Evolutionary conservation across 805 yeast genomes (phyloP), one percentile per base, ranked within the genome.

Genomic region (Saccharomycopsis sp.): DNA sequence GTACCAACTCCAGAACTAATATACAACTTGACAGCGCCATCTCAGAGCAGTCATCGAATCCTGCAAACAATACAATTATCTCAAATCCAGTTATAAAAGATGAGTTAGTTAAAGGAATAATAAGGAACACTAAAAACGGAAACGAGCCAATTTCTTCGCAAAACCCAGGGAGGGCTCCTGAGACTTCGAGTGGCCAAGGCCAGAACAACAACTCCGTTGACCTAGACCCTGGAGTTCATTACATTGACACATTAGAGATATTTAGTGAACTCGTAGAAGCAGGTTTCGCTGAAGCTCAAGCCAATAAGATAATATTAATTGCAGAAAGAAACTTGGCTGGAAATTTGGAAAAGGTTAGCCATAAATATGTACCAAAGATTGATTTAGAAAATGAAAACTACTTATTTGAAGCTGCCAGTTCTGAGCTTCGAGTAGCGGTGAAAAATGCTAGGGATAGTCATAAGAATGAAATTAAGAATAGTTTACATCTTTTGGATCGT

Each of bases 351-450:
- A 54, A 59, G 29, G 48, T 66, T 20, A 55, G 61, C 22, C 62
- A 60, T 2, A 56, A 59, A 32, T 56, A 61, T 14, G 58, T 69
- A 14, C 68, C 70, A 19, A 63, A 63, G 22, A 77, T 78, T 50
- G 96, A 87, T 53, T 64, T 87, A 13, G 96, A 89, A 51, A 90
- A 89, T 56, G 96, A 90, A 55, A 74, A 77, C 19, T 93, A 90
- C 58, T 64, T 93, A 11, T 89, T 87, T 60, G 90, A 88, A 58
- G 94, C 96, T 26, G 96, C 96, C 0, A 86, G 86, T 50, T 81
- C 89, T 44, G 97, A 90, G 60, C 63, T 90, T 29, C 64, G 82
- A 40, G 85, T 83, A 37, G 96, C 88, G 54, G 75, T 88, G 20
- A 78, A 81, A 33, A 72, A 80, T 33, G 74, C 82, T 24, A 67